These are phyloP conservation scores for Aphanomyces invadans DNA, from an alignment of 352 stramenopile genomes.

Conservation along the genomic window DNA sequence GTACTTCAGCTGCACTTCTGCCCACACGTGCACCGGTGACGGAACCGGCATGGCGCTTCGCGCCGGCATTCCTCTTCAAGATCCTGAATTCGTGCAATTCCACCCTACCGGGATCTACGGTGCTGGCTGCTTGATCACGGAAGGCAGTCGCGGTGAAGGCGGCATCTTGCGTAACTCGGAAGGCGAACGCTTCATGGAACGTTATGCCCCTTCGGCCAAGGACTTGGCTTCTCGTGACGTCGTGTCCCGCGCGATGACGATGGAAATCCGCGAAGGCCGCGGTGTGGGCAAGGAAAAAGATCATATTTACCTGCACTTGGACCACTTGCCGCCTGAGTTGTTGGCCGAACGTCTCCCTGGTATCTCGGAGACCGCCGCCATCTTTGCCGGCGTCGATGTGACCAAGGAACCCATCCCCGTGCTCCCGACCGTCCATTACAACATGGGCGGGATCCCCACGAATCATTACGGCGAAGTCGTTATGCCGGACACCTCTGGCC, in stretches of 20 bases:
- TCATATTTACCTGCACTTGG: constrained; percentile 95
- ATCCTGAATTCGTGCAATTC: constrained; percentile 98
- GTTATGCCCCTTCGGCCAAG: constrained; percentile 94
- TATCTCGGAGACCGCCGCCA: constrained; percentile 94
- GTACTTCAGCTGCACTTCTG: constrained; percentile 96
- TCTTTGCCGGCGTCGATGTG: constrained; percentile 97
- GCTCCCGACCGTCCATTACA: constrained; percentile 97
- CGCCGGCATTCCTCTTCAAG: constrained; percentile 88
- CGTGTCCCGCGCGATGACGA: constrained; percentile 94
- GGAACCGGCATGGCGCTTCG: constrained; percentile 94
- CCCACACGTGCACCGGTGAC: constrained; percentile 96
- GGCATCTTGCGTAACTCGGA: constrained; percentile 93
- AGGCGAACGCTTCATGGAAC: constrained; percentile 94
- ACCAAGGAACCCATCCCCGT: constrained; percentile 97
- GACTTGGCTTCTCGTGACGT: constrained; percentile 94
- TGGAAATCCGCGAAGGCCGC: constrained; percentile 95
- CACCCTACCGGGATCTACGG: constrained; percentile 97
- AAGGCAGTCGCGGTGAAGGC: constrained; percentile 93
- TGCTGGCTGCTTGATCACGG: constrained; percentile 95
- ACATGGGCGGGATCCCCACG: constrained; percentile 97
- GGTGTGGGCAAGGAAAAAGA: constrained; percentile 88
- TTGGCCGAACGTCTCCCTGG: constrained; percentile 91
- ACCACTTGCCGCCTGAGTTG: constrained; percentile 92
- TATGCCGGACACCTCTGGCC: constrained; percentile 42
- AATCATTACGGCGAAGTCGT: constrained; percentile 94